A percentile compares a stretch with the other conserved stretches of the same genome.
Conservation (phyloP, 305 asterid species). For the Solanum hybrid region DNA sequence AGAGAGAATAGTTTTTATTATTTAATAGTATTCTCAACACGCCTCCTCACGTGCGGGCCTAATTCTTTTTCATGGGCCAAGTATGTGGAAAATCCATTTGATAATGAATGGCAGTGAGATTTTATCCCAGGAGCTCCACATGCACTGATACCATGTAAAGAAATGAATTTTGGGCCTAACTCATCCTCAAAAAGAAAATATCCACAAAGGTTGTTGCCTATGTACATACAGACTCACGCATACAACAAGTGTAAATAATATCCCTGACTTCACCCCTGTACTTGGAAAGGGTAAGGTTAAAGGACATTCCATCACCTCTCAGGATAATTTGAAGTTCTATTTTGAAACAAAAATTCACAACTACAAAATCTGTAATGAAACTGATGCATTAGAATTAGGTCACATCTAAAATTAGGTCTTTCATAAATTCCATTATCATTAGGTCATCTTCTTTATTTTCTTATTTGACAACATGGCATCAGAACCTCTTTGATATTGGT, state of each 20-base stretch:
- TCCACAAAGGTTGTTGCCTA: neutral
- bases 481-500: neutral
- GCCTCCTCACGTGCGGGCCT: neutral
- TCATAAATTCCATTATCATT: neutral
- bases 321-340: neutral
- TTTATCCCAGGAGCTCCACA: neutral
- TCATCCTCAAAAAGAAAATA: neutral
- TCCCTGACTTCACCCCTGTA: neutral
- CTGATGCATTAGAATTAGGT: neutral
- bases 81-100: neutral
- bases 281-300: neutral
- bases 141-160: neutral
- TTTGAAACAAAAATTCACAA: neutral
- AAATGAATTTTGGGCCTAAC: neutral
- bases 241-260: neutral
- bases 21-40: neutral
- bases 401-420: neutral
- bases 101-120: neutral
- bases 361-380: neutral
- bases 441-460: neutral
- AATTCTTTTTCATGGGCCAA: neutral
- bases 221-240: neutral
- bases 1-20: neutral
- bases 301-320: neutral
- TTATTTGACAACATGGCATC: neutral